Percentiles rank a stretch among this genome's conserved stretches.
phyloP scores from a whole-genome alignment of 768 basidiomycete species.

The Boletellus ananiceps region DNA sequence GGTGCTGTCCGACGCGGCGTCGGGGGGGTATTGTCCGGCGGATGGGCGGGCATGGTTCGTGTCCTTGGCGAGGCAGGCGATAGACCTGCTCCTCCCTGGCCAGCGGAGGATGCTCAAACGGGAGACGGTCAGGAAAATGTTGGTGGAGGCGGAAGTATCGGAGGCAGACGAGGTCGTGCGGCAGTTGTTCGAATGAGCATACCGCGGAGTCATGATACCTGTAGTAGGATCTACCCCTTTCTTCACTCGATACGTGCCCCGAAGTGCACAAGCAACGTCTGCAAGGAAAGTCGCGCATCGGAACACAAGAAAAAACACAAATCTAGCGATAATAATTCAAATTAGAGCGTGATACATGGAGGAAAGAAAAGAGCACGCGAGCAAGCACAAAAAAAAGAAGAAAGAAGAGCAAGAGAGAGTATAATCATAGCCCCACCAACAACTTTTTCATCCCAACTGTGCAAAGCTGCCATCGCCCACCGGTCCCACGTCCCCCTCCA shows the following conservation, averaged over 20 bases:
- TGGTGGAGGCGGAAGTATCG: constrained; percentile 7
- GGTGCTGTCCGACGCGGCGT: background rate
- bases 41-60: constrained; percentile 15
- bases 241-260: background rate
- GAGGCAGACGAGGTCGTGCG: constrained; percentile 8
- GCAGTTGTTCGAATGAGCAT: constrained; percentile 13
- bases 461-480: constrained; percentile 51
- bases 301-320: background rate
- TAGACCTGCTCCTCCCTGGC: constrained; percentile 12
- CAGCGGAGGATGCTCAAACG: constrained; percentile 3
- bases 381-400: background rate
- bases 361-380: background rate
- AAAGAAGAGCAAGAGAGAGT: constrained; percentile 5
- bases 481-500: constrained; percentile 54
- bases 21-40: constrained; percentile 5
- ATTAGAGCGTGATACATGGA: no score
- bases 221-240: no score
- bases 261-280: no score
- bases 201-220: constrained; percentile 3
- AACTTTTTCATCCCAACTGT: constrained; percentile 37
- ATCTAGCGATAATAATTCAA: background rate
- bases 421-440: constrained; percentile 21
- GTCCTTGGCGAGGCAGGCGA: constrained; percentile 10
- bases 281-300: no score
- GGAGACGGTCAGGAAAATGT: constrained; percentile 8